A percentile compares a stretch with the other conserved stretches of the same genome.
These are phyloP conservation scores for Rhodotorula sp. DNA, from an alignment of 1,284 basidiomycete species.

Conservation along the genomic window DNA sequence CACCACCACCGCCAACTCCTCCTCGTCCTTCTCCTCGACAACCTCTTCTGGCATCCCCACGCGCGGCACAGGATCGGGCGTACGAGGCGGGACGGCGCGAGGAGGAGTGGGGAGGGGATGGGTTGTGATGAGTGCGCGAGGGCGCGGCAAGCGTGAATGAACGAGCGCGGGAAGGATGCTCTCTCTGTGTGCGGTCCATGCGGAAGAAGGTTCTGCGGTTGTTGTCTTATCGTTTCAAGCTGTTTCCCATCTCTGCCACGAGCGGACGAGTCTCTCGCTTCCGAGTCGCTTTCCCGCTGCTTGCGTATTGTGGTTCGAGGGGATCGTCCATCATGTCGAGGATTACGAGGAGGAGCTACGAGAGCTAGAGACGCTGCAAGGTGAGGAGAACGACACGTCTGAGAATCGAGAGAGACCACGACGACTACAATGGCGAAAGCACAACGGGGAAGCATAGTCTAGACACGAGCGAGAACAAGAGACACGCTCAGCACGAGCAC, in stretches of 20 bases:
- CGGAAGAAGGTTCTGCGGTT: neutral
- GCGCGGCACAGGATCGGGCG: neutral
- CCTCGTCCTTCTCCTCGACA: neutral
- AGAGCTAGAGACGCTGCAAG: neutral
- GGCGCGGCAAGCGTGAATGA: slow-evolving; percentile 1
- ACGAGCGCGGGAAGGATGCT: neutral
- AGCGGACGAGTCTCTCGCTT: no score
- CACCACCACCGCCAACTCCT: neutral
- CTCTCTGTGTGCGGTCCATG: neutral
- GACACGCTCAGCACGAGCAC: slow-evolving; percentile 63
- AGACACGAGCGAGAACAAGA: no score
- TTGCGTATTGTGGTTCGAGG: no score
- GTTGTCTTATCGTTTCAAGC: no score
- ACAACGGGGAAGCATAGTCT: neutral
- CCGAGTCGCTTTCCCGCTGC: no score
- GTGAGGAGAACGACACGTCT: no score
- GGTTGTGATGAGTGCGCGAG: neutral
- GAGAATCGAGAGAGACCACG: neutral
- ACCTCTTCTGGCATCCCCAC: neutral
- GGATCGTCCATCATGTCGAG: no score
- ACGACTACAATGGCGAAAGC: neutral
- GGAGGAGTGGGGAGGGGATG: neutral
- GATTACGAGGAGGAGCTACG: neutral
- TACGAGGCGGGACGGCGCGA: neutral
- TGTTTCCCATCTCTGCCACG: no score